Percentiles rank a stretch among this genome's conserved stretches.
phyloP scores from a whole-genome alignment of 2,329 filamentous ascomycete genomes.

The Hypocreales sp. region DNA sequence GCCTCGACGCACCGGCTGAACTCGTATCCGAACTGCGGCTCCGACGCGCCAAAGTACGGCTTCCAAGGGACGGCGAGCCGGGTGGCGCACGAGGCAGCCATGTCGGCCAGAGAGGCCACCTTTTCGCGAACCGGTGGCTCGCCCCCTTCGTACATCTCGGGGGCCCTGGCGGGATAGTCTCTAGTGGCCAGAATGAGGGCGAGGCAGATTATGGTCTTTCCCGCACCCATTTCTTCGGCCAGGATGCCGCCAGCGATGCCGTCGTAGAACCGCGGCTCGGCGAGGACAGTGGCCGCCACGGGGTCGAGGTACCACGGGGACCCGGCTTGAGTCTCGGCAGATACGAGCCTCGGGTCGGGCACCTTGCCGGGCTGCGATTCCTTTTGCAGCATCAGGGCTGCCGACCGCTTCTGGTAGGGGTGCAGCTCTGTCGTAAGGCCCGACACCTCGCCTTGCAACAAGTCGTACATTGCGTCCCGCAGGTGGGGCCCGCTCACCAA shows the following conservation, averaged over 20 bases:
- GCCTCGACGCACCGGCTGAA: constrained; percentile 37
- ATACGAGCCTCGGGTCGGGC: constrained; percentile 59
- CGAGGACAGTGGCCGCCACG: constrained; percentile 43
- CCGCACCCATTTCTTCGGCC: constrained; percentile 66
- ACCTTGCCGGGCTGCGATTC: constrained; percentile 50
- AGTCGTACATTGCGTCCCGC: constrained; percentile 34
- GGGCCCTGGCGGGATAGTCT: constrained; percentile 48
- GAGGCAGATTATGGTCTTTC: constrained; percentile 82
- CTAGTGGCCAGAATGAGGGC: constrained; percentile 62
- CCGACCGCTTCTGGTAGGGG: constrained; percentile 65
- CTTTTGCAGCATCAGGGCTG: constrained; percentile 69
- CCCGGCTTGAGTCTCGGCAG: constrained; percentile 43
- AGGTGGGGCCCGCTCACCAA: constrained; percentile 32
- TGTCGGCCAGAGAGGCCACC: constrained; percentile 53
- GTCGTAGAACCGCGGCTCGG: constrained; percentile 59
- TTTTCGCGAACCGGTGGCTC: constrained; percentile 22
- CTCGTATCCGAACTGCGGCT: constrained; percentile 27
- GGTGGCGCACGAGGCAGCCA: constrained; percentile 58
- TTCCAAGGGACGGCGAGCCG: constrained; percentile 57
- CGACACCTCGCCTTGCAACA: constrained; percentile 35
- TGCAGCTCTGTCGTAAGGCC: constrained; percentile 55
- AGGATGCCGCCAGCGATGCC: constrained; percentile 60
- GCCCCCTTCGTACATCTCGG: constrained; percentile 38
- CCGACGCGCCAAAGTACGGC: constrained; percentile 39
- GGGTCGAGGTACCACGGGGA: constrained; percentile 54